Base-by-base conservation (phyloP, 305 asterid species). In the Fraxinus nigra region DNA sequence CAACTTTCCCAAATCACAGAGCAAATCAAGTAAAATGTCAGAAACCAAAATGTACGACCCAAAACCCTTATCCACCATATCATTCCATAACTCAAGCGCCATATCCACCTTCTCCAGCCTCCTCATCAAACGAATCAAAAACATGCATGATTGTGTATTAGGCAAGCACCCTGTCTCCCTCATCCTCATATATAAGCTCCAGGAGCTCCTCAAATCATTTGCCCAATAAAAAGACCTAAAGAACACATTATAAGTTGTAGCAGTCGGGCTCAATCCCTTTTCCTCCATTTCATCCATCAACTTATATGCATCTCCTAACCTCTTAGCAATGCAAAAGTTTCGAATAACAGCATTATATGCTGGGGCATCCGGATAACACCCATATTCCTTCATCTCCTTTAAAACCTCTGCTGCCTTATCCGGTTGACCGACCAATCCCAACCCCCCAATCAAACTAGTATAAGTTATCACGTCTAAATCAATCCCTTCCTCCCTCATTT, bases 311-410 rank as follows among this genome's bases (percentile, higher is more conserved):
- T 90, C 94, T 11, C 88, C 89, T 4, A 93, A 82, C 85, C 99
- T 92, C 89, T 90, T 93, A 4, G 97, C 95, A 20, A 95, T 93
- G 87, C 99, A 95, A 74, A 91, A 95, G 83, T 95, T 95, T 81
- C 97, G 87, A 77, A 95, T 92, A 6, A 81, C 89, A 13, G 99
- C 97, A 86, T 93, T 95, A 77, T 93, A 95, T 35, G 98, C 98
- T 38, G 97, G 96, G 75, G 80, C 97, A 84, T 93, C 99, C 0
- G 98, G 98, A 86, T 87, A 85, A 82, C 98, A 92, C 5, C 97
- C 97, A 20, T 91, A 90, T 79, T 93, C 98, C 84, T 72, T 92
- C 99, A 94, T 94, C 87, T 93, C 99, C 85, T 93, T 90, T 92
- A 95, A 91, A 38, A 92, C 56, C 14, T 88, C 90, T 86, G 92